Base-by-base conservation (phyloP, 1,139 yeast genomes). In the Spathaspora sp. region DNA sequence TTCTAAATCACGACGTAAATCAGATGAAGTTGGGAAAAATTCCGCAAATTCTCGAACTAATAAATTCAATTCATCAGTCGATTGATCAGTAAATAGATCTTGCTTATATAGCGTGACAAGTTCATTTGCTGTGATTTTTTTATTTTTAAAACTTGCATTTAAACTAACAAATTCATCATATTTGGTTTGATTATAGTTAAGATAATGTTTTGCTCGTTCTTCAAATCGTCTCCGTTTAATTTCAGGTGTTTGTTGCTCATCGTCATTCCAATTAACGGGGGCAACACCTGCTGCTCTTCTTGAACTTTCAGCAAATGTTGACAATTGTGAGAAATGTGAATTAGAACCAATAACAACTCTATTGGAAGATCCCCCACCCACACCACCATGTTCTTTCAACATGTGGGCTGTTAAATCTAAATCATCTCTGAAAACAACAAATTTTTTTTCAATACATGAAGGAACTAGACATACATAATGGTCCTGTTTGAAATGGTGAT, bases 391-490 rank as follows among this genome's bases (percentile, higher is more conserved):
- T 53, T 86, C 93, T 53, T 82, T 81, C 44, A 89, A 69, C 84
- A 89, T 85, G 64, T 93, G 99, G 1, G 95, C 95, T 43, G 89
- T 85, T 44, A 93, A 71, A 57, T 90, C 98, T 51, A 90, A 69
- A 48, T 89, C 95, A 53, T 90, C 93, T 26, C 85, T 78, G 60
- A 93, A 93, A 1, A 93, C 99, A 31, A 95, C 95, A 67, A 93
- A 91, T 62, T 89, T 86, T 61, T 87, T 82, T 47, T 91, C 98
- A 43, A 91, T 68, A 67, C 99, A 93, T n/a, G 78, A 60, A 41
- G 81, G 87, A n/a, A 87, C 86, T 36, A 78, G 74, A 65, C 99
- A 93, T 11, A 84, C 82, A 63, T 73, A 89, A 65, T 93, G 99
- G 41, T 77, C 82, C 7, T 62, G 65, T 51, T 72, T 74, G 67